Base-by-base conservation (phyloP, 495 filamentous ascomycete genomes). In the Penicillium samsonianum region DNA sequence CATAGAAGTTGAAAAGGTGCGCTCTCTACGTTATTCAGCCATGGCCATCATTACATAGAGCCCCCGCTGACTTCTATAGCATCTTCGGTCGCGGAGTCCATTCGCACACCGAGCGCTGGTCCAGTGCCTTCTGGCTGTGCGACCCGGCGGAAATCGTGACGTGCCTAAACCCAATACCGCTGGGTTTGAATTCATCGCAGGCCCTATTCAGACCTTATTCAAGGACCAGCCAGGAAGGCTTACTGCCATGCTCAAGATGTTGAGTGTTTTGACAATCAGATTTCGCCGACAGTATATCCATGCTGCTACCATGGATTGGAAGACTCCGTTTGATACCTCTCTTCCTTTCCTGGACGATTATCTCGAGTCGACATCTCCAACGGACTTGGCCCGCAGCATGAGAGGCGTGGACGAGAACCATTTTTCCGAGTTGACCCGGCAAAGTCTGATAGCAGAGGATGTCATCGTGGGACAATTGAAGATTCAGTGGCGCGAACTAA, bases 91-190 rank as follows among this genome's bases (percentile, higher is more conserved):
- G 33, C 58, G 61, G 37, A 78, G 74, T 50, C 76, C 74, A 1
- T 76, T 78, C 53, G 73, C 76, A 12, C 71, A 73, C 43, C 69
- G 72, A 25, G 76, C 71, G 23, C 10, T 78, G 20, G 55, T 63
- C 20, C 53, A 63, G 16, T 71, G 69, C 42, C 46, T 78, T 22
- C 50, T 45, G 31, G 54, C 64, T 19, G 33, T 76, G 23, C 61
- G 62, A 40, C 49, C 64, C 40, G 63, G 57, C 3, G 49, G 41
- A 43, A 55, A 47, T 3, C 4, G 25, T n/a, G 46, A 62, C 6
- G 51, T 69, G 28, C 54, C 62, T 3, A 38, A 51, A 12, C 50
- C 43, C 17, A 46, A 53, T 6, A 33, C 25, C 5, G 65, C 65
- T 4, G 69, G 65, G 10, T 76, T 78, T 12, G 69, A 69, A 30